Conservation (phyloP, 345 rosid genomes). For the Gossypium mustelinum region DNA sequence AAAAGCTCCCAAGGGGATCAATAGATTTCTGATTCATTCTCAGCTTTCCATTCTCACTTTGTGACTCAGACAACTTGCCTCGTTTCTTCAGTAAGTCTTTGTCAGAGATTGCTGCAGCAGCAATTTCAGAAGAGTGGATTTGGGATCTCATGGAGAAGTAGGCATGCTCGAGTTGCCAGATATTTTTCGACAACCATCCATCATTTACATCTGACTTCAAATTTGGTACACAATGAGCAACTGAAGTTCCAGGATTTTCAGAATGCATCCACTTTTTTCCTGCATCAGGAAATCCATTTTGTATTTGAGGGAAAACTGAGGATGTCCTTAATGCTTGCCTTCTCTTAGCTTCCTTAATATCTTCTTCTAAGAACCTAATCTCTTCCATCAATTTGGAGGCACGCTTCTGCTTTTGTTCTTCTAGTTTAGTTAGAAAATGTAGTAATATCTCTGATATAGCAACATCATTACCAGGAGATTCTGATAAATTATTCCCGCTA, state of each 20-base stretch:
- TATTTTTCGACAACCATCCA: slow-evolving; percentile 50
- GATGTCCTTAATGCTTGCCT: slow-evolving; percentile 32
- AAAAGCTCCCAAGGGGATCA: slow-evolving; percentile 60
- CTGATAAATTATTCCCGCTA: slow-evolving; percentile 27
- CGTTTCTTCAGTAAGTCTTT: slow-evolving; percentile 35
- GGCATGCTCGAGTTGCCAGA: slow-evolving; percentile 66
- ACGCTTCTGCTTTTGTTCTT: slow-evolving; percentile 56
- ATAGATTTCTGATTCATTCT: slow-evolving; percentile 33
- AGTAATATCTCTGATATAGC: slow-evolving; percentile 58
- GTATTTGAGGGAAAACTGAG: slow-evolving; percentile 25
- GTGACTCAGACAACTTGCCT: slow-evolving; percentile 34
- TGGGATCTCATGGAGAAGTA: slow-evolving; percentile 72
- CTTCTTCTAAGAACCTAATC: slow-evolving; percentile 55
- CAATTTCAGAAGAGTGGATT: slow-evolving; percentile 33
- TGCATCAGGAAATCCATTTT: slow-evolving; percentile 17
- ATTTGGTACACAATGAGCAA: slow-evolving; percentile 26
- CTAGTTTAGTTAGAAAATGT: slow-evolving; percentile 55
- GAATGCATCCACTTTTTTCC: slow-evolving; percentile 25
- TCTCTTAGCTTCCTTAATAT: slow-evolving; percentile 64
- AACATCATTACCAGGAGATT: slow-evolving; percentile 35
- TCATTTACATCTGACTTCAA: slow-evolving; percentile 35
- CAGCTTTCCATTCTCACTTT: slow-evolving; percentile 26
- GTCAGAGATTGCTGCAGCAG: slow-evolving; percentile 33
- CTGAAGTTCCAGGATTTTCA: slow-evolving; percentile 23
- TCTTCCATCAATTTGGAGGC: slow-evolving; percentile 59